Base-by-base conservation (phyloP, 2,329 filamentous ascomycete genomes). In the Ophiostoma montium region DNA sequence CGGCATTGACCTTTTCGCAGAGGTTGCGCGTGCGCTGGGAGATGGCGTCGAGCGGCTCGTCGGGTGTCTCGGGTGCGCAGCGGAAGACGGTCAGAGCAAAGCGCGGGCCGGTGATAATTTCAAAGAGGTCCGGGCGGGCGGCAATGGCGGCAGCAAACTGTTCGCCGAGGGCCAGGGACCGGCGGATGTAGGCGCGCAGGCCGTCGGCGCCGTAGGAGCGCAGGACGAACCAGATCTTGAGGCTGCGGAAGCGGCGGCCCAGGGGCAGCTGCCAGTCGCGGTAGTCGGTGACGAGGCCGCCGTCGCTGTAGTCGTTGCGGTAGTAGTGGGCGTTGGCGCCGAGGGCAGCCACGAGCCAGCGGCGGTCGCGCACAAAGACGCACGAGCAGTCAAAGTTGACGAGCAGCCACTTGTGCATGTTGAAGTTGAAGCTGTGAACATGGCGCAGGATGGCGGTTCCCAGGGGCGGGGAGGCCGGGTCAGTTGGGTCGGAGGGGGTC, bases 181-280 rank as follows among this genome's bases (percentile, higher is more conserved):
- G 76, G 32, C 78, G 71, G 54, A 95, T 79, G 58, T 94, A 85
- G 5, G 67, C 72, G 57, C 80, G 80, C 59, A 96, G 65, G 0
- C 89, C 90, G 30, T 72, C 71, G 47, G 55, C 57, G 0, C 90
- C 90, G 61, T 88, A 95, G 39, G 76, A 81, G 41, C 90, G 74
- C 58, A 95, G 69, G 8, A 96, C 88, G 62, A 95, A 95, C 90
- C 90, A 96, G 54, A 95, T 81, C 69, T 96, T 96, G 51, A 96
- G 67, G 3, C 83, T 80, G 52, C 90, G 76, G 74, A 96, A 96
- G 15, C 90, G 75, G 3, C 90, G 74, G 9, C 90, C 90, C 0
- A 96, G 79, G 0, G 90, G 88, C 59, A 96, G 94, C 67, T 95
- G 88, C 90, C 90, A 96, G 70, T 96, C 89, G 43, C 90, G 79